Evolutionary conservation across 2,329 filamentous ascomycete species (phyloP).

Genomic region (Ilyonectria sp.): DNA sequence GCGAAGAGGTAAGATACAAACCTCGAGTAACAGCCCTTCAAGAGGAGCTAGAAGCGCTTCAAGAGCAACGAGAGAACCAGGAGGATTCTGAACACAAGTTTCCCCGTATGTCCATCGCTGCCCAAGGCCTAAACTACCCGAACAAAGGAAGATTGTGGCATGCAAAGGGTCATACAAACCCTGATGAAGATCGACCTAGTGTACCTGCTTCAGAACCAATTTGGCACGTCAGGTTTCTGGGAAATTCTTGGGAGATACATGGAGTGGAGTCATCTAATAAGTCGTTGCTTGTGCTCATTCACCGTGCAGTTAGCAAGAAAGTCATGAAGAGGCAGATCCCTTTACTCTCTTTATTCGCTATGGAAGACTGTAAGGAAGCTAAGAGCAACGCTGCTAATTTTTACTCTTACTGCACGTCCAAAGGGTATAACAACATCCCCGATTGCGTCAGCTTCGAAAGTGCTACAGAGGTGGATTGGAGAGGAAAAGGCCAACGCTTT

Average conservation of each 20-base stretch:
- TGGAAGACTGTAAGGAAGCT: not conserved
- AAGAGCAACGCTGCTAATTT: not conserved
- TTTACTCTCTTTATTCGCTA: not conserved
- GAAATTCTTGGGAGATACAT: not conserved
- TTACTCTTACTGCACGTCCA: not conserved
- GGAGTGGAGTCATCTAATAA: not conserved
- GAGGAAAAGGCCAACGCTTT: not conserved
- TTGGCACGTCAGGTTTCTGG: not conserved
- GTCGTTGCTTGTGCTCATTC: not conserved
- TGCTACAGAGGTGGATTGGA: not conserved
- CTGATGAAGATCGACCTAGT: not conserved
- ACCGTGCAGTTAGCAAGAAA: not conserved
- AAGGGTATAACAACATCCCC: not conserved
- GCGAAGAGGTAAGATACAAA: slow-evolving; percentile 1
- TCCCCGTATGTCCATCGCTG: not conserved
- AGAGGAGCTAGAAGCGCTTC: not conserved
- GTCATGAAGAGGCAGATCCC: not conserved
- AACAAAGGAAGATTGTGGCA: not conserved
- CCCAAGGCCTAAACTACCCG: not conserved
- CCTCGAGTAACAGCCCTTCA: not conserved
- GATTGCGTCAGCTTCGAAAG: not conserved
- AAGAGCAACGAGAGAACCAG: not conserved
- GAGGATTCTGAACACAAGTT: not conserved
- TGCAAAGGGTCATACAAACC: not conserved
- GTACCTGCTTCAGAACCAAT: slow-evolving; percentile 1